These are phyloP conservation scores for Schwanniomyces yamadae DNA, from an alignment of 805 yeast species.

Conservation along the genomic window DNA sequence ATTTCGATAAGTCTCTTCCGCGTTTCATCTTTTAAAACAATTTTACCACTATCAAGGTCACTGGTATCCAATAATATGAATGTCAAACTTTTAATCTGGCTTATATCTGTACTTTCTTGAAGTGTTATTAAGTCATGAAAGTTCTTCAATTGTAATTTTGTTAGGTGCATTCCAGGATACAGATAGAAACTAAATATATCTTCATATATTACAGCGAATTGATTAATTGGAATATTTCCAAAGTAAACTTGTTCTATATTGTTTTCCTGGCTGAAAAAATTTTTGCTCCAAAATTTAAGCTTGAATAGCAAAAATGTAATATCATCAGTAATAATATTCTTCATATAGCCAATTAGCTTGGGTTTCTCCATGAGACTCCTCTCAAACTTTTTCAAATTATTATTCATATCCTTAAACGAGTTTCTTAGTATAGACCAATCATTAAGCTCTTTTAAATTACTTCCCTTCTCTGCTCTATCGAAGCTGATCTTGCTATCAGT, in stretches of 20 bases:
- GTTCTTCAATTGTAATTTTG: slow-evolving; percentile 7
- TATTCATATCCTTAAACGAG: neutral
- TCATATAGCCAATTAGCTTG: slow-evolving; percentile 1
- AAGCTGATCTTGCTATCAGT: slow-evolving; percentile 2
- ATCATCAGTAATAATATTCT: slow-evolving; percentile 10
- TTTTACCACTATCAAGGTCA: slow-evolving; percentile 3
- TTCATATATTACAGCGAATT: slow-evolving; percentile 8
- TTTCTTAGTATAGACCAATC: slow-evolving; percentile 8
- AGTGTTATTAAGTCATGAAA: slow-evolving; percentile 7
- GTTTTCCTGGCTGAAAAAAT: slow-evolving; percentile 2
- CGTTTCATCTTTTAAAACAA: neutral
- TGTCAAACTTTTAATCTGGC: slow-evolving; percentile 1
- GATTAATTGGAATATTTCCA: slow-evolving; percentile 11
- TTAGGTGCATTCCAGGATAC: slow-evolving; percentile 2
- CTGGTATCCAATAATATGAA: slow-evolving; percentile 7
- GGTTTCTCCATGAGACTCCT: slow-evolving; percentile 4
- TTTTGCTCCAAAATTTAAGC: slow-evolving; percentile 11
- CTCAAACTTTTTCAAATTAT: slow-evolving; percentile 9
- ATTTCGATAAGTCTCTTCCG: neutral
- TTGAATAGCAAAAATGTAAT: slow-evolving; percentile 12
- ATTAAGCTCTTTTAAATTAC: neutral
- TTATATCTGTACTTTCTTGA: neutral
- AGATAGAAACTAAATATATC: slow-evolving; percentile 10
- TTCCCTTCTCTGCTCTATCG: neutral
- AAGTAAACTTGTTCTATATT: slow-evolving; percentile 6